phyloP scores from a whole-genome alignment of 371 early-diverging fungal species.

The Cokeromyces recurvatus region DNA sequence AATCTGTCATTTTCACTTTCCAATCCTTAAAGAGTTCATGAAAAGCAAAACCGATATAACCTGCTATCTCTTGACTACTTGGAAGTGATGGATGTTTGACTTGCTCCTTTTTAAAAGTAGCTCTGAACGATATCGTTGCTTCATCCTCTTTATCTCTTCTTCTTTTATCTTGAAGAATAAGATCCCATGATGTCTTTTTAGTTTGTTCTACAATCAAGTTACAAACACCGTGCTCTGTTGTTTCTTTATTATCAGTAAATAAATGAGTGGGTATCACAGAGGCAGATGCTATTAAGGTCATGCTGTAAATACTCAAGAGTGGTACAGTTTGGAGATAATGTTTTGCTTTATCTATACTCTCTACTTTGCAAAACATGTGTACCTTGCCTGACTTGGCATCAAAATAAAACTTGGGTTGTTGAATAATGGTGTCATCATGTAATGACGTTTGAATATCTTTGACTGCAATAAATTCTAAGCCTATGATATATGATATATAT shows the following conservation, averaged over 20 bases:
- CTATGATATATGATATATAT: conserved; percentile 6
- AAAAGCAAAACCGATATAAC: conserved; percentile 28
- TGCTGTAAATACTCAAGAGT: conserved; percentile 19
- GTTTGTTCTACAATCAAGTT: conserved; percentile 19
- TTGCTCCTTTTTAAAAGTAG: conserved; percentile 32
- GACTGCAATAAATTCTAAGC: conserved; percentile 23
- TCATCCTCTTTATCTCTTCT: neutral
- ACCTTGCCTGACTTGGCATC: conserved; percentile 28
- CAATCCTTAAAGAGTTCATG: conserved; percentile 19
- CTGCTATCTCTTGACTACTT: conserved; percentile 30
- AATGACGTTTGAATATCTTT: conserved; percentile 19
- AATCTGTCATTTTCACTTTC: conserved; percentile 36
- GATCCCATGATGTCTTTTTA: conserved; percentile 11
- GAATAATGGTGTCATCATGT: neutral
- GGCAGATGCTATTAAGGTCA: conserved; percentile 21
- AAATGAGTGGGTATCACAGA: conserved; percentile 10
- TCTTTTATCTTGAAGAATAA: neutral
- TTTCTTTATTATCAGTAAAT: conserved; percentile 12
- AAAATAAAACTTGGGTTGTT: neutral
- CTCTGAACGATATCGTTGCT: conserved; percentile 23
- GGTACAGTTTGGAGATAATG: conserved; percentile 3
- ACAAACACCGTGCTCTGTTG: conserved; percentile 15
- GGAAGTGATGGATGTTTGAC: conserved; percentile 21
- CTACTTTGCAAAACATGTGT: conserved; percentile 12
- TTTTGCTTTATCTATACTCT: neutral